Percentiles rank a stretch among this genome's conserved stretches.
These are phyloP conservation scores for Citrus trifoliata DNA, from an alignment of 345 rosid species.

Conservation along the genomic window DNA sequence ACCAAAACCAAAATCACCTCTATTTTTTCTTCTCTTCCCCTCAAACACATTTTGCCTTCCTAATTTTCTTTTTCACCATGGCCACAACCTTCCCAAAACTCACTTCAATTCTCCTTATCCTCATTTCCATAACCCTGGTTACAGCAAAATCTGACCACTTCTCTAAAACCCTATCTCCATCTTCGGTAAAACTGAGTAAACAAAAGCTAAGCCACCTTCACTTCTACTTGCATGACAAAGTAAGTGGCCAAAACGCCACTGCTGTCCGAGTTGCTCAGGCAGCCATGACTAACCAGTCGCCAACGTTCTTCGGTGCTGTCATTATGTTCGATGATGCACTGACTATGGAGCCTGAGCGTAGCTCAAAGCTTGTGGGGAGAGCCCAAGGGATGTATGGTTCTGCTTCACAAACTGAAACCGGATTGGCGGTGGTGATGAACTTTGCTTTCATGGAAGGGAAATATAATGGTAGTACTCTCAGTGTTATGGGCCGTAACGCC, in stretches of 20 bases:
- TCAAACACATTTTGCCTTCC: no score
- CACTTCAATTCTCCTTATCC: not conserved
- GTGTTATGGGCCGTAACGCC: conserved; percentile 23
- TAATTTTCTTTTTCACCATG: not conserved
- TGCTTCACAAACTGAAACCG: conserved; percentile 6
- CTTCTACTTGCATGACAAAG: conserved; percentile 36
- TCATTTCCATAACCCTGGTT: not conserved
- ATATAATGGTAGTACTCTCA: conserved; percentile 30
- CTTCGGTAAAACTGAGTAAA: not conserved
- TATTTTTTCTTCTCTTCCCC: not conserved
- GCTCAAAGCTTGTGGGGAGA: conserved; percentile 20
- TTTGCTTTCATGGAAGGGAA: conserved; percentile 30
- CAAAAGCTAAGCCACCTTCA: conserved; percentile 41
- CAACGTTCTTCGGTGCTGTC: conserved; percentile 15
- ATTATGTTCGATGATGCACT: conserved; percentile 22
- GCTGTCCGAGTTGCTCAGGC: conserved; percentile 28
- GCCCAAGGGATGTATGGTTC: conserved; percentile 29
- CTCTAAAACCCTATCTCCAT: not conserved
- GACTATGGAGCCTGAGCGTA: conserved; percentile 13
- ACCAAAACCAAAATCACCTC: not conserved
- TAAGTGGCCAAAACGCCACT: conserved; percentile 21
- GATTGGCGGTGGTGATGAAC: conserved; percentile 27
- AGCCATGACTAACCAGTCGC: not conserved
- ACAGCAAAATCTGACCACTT: not conserved
- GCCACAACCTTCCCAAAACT: not conserved